Conservation (phyloP, 1,139 yeast species). For the Kurtzmaniella natalensis region DNA sequence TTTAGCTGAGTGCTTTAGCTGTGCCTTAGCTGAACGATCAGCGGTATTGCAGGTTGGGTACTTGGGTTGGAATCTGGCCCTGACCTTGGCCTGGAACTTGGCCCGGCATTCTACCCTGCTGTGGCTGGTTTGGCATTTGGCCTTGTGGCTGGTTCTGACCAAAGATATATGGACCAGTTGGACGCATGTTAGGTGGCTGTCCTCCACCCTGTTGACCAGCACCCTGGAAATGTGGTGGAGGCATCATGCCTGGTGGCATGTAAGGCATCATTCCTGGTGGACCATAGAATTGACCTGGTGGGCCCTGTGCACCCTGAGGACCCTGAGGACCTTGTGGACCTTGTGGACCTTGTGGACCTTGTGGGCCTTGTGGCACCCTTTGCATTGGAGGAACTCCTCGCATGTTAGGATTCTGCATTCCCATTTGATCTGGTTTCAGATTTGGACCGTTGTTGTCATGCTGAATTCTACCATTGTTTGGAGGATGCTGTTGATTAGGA, state of each 20-base stretch:
- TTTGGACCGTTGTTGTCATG: no score
- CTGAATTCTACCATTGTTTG: conserved; percentile 8
- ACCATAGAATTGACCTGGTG: no score
- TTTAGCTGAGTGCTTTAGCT: no score
- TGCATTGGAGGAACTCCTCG: no score
- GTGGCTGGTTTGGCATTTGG: no score
- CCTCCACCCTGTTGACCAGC: neutral
- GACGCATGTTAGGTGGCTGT: conserved; percentile 7
- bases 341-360: conserved; percentile 1
- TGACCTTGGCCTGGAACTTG: conserved; percentile 1
- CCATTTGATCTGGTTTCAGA: no score
- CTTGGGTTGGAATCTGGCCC: no score
- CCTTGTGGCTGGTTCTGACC: neutral
- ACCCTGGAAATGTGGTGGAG: conserved; percentile 8
- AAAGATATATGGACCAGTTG: conserved; percentile 8
- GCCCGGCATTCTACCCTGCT: no score
- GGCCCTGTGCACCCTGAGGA: conserved; percentile 6
- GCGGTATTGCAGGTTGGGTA: no score
- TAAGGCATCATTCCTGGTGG: conserved; percentile 9
- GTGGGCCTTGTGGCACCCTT: no score
- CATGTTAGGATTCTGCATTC: no score
- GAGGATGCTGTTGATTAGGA: conserved; percentile 3
- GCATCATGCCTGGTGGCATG: conserved; percentile 23
- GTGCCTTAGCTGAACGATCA: no score
- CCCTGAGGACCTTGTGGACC: conserved; percentile 3